Evolutionary conservation across 1,284 basidiomycete species (phyloP).

Genomic region (Pisolithus thermaeus): DNA sequence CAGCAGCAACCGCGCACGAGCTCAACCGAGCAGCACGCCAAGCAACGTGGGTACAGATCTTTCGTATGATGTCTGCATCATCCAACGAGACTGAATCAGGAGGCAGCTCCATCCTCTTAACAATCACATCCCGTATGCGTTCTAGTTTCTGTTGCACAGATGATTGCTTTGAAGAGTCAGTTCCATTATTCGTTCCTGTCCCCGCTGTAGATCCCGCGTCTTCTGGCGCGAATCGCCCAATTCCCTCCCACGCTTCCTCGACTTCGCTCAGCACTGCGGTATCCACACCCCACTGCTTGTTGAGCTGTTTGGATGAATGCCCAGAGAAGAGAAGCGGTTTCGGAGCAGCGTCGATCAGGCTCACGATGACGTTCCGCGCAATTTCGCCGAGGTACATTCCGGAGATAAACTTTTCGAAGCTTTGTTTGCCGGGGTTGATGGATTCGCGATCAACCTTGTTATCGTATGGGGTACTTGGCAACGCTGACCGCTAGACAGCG

Average conservation of each 20-base stretch:
- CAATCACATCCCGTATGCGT: slow-evolving; percentile 53
- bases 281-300: slow-evolving; percentile 92
- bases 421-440: slow-evolving; percentile 91
- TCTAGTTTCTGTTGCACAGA: slow-evolving; percentile 32
- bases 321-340: slow-evolving; percentile 76
- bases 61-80: slow-evolving; percentile 78
- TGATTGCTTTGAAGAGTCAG: neutral
- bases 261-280: slow-evolving; percentile 88
- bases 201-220: neutral
- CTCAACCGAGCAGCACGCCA: slow-evolving; percentile 81
- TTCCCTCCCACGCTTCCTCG: slow-evolving; percentile 66
- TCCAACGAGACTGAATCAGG: slow-evolving; percentile 47
- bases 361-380: slow-evolving; percentile 78
- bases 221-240: slow-evolving; percentile 19
- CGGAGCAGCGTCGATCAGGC: slow-evolving; percentile 79
- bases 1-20: slow-evolving; percentile 82
- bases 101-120: slow-evolving; percentile 57
- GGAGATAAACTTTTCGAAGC: slow-evolving; percentile 97
- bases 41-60: slow-evolving; percentile 75
- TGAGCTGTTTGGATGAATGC: slow-evolving; percentile 64
- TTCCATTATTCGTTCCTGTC: neutral
- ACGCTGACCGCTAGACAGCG: slow-evolving; percentile 60
- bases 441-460: slow-evolving; percentile 89
- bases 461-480: slow-evolving; percentile 92
- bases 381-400: slow-evolving; percentile 99